Conservation (phyloP, 2,329 filamentous ascomycete genomes). For the Hymenoscyphus infarciens region DNA sequence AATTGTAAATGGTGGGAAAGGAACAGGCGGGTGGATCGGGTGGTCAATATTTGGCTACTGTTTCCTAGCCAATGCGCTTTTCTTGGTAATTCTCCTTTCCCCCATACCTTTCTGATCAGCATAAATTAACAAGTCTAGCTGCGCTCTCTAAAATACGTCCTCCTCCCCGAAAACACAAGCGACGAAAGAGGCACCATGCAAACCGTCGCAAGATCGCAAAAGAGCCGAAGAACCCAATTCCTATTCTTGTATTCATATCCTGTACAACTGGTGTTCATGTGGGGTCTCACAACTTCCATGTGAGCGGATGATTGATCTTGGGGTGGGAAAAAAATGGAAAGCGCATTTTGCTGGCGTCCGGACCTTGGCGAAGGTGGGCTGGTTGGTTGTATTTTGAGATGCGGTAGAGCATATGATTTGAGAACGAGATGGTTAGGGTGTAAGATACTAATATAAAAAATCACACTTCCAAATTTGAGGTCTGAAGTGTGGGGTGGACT, state of each 20-base stretch:
- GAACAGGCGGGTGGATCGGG: slow-evolving; percentile 82
- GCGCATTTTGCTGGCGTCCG: slow-evolving; percentile 24
- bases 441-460: slow-evolving; percentile 4
- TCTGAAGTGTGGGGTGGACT: no score
- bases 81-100: slow-evolving; percentile 63
- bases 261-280: slow-evolving; percentile 94
- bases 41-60: slow-evolving; percentile 90
- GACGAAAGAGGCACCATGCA: slow-evolving; percentile 60
- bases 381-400: not conserved
- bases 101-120: not conserved
- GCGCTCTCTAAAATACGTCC: slow-evolving; percentile 90
- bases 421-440: not conserved
- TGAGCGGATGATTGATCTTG: not conserved
- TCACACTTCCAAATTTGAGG: not conserved
- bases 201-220: slow-evolving; percentile 77
- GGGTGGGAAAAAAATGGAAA: slow-evolving; percentile 17
- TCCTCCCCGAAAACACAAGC: slow-evolving; percentile 76
- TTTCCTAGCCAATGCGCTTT: slow-evolving; percentile 91
- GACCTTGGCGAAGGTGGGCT: slow-evolving; percentile 11
- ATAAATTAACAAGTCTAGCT: slow-evolving; percentile 52
- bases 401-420: not conserved
- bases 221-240: slow-evolving; percentile 85
- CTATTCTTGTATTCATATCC: slow-evolving; percentile 92
- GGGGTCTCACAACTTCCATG: slow-evolving; percentile 53
- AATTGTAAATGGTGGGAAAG: slow-evolving; percentile 70